Evolutionary conservation across 345 rosid genomes (phyloP).

Genomic region (sweet orange (Citrus sinensis)): DNA sequence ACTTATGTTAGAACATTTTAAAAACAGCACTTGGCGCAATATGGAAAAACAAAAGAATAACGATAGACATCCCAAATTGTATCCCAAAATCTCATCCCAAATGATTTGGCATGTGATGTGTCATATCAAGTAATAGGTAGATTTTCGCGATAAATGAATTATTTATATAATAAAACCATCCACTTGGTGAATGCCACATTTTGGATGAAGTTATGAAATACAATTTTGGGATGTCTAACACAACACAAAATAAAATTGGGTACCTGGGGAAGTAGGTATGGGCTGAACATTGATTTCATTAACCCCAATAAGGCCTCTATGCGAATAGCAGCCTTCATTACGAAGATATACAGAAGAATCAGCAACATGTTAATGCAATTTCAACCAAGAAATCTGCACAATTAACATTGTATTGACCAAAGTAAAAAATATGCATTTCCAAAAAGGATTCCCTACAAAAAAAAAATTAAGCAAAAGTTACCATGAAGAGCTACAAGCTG

Average conservation of each 20-base stretch:
- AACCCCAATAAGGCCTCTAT: constrained; percentile 61
- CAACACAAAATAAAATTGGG: not conserved
- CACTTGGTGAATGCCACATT: no score
- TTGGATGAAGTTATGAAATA: no score
- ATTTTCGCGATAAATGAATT: no score
- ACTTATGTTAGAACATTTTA: not conserved
- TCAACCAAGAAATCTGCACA: not conserved
- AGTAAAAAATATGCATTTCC: not conserved
- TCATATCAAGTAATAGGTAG: no score
- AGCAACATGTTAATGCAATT: not conserved
- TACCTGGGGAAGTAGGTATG: constrained; percentile 60
- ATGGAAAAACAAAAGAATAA: not conserved
- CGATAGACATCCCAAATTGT: no score
- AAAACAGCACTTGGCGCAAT: not conserved
- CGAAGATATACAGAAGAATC: not conserved
- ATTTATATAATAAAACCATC: no score
- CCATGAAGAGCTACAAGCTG: not conserved
- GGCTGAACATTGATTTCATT: constrained; percentile 51
- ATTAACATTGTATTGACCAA: not conserved
- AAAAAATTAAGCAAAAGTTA: not conserved
- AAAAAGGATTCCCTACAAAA: not conserved
- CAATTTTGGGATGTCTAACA: no score
- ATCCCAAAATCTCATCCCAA: no score
- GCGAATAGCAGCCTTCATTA: constrained; percentile 53
- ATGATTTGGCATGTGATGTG: no score